Evolutionary conservation across 176 grass and related monocot species (phyloP).

Genomic region (Hyparrhenia diplandra): DNA sequence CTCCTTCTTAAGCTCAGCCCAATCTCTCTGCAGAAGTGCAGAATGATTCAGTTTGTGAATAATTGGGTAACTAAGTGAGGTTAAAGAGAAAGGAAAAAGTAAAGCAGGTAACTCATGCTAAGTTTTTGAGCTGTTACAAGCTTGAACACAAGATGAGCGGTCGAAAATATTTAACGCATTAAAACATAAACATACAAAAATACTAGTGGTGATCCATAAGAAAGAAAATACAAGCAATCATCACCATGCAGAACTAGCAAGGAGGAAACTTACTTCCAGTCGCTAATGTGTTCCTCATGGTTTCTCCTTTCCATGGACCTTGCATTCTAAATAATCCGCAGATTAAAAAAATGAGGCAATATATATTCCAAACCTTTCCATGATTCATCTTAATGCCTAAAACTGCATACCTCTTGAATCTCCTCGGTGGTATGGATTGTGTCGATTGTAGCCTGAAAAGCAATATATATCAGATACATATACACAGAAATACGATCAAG

Average conservation of each 20-base stretch:
- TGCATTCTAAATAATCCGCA: conserved; percentile 61
- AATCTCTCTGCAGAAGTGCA: conserved; percentile 82
- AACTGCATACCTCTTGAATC: conserved; percentile 72
- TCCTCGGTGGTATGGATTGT: conserved; percentile 76
- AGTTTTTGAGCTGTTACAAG: no score
- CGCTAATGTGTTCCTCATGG: conserved; percentile 64
- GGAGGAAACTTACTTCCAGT: conserved; percentile 91
- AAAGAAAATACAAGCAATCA: no score
- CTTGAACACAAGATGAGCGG: no score
- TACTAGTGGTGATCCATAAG: no score
- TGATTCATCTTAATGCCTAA: not conserved
- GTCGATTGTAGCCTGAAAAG: conserved; percentile 75
- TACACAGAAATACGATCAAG: not conserved
- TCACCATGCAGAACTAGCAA: no score
- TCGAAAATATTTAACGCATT: no score
- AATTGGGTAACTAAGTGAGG: not conserved
- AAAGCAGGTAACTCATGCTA: not conserved
- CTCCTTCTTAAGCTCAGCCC: conserved; percentile 93
- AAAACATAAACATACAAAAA: no score
- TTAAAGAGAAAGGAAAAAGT: not conserved
- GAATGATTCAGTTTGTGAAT: conserved; percentile 11
- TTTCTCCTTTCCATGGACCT: conserved; percentile 69
- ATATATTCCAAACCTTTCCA: conserved; percentile 16
- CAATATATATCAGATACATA: conserved; percentile 6
- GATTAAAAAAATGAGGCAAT: conserved; percentile 27